Percentiles rank a stretch among this genome's conserved stretches.
These are phyloP conservation scores for Diaporthe sp. DNA, from an alignment of 2,329 filamentous ascomycete genomes.

Conservation along the genomic window DNA sequence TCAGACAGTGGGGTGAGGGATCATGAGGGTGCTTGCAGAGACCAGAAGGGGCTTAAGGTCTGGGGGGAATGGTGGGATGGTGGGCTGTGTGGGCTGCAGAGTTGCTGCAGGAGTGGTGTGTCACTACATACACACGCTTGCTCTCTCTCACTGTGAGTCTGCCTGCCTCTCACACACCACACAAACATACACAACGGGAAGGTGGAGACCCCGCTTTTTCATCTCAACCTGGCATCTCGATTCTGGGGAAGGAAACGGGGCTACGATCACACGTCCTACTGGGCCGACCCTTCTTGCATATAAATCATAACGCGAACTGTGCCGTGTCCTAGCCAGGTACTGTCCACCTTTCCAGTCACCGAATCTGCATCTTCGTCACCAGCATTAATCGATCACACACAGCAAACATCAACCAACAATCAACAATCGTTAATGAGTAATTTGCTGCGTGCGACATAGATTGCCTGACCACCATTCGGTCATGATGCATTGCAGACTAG, in stretches of 20 bases:
- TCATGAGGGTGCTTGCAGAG: neutral
- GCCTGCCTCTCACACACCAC: neutral
- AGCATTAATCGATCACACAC: no score
- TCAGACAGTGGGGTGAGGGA: conserved; percentile 31
- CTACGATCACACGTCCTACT: neutral
- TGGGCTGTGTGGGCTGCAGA: conserved; percentile 1
- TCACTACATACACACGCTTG: neutral
- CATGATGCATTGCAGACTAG: neutral
- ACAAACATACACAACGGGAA: neutral
- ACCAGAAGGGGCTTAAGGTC: neutral
- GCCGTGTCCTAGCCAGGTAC: neutral
- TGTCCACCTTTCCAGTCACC: neutral
- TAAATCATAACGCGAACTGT: neutral
- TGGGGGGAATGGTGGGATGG: neutral
- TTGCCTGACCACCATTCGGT: neutral
- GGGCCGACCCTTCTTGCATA: conserved; percentile 16
- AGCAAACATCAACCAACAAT: neutral
- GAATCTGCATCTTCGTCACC: neutral
- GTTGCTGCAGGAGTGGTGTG: neutral
- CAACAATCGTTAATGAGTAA: neutral
- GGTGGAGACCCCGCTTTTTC: conserved; percentile 31
- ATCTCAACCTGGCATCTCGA: conserved; percentile 1
- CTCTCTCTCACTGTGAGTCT: neutral
- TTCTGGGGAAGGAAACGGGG: conserved; percentile 19
- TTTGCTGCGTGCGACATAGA: neutral